phyloP scores from a whole-genome alignment of 2,329 filamentous ascomycete species.

The Acrodontium crateriforme region DNA sequence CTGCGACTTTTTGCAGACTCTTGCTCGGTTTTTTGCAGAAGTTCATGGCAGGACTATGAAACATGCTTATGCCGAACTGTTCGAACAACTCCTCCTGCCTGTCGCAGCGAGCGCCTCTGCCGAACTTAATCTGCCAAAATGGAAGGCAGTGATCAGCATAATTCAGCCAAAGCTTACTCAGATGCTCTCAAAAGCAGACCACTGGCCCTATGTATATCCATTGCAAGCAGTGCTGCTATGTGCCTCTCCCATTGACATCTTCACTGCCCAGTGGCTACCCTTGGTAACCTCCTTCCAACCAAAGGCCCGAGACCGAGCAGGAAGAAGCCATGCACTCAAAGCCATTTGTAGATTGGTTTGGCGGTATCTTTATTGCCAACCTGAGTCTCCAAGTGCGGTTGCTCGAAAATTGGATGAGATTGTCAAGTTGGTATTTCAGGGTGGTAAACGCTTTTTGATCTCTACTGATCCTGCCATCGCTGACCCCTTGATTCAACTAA shows the following conservation, averaged over 20 bases:
- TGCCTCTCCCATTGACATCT: conserved; percentile 71
- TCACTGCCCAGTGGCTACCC: conserved; percentile 75
- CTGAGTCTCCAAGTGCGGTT: conserved; percentile 54
- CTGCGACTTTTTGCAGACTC: conserved; percentile 72
- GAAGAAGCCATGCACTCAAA: conserved; percentile 68
- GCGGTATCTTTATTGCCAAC: conserved; percentile 76
- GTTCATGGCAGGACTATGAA: conserved; percentile 85
- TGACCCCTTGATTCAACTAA: conserved; percentile 83
- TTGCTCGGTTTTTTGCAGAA: conserved; percentile 70
- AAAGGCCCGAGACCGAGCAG: conserved; percentile 69
- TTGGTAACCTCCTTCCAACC: conserved; percentile 64
- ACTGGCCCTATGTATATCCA: conserved; percentile 83
- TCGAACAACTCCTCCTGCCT: conserved; percentile 74
- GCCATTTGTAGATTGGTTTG: conserved; percentile 82
- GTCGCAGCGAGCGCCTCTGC: conserved; percentile 68
- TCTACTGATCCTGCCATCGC: conserved; percentile 73
- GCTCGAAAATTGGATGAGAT: conserved; percentile 81
- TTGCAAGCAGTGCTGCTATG: conserved; percentile 78
- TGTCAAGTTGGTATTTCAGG: conserved; percentile 67
- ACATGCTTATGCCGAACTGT: conserved; percentile 82
- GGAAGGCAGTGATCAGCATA: conserved; percentile 70
- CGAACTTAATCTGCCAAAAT: conserved; percentile 68
- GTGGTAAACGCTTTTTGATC: conserved; percentile 64
- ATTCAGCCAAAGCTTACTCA: conserved; percentile 67
- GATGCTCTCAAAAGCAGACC: conserved; percentile 80